Percentiles rank a stretch among this genome's conserved stretches.
These are phyloP conservation scores for Penicillium fimorum DNA, from an alignment of 495 filamentous ascomycete species.

Conservation along the genomic window DNA sequence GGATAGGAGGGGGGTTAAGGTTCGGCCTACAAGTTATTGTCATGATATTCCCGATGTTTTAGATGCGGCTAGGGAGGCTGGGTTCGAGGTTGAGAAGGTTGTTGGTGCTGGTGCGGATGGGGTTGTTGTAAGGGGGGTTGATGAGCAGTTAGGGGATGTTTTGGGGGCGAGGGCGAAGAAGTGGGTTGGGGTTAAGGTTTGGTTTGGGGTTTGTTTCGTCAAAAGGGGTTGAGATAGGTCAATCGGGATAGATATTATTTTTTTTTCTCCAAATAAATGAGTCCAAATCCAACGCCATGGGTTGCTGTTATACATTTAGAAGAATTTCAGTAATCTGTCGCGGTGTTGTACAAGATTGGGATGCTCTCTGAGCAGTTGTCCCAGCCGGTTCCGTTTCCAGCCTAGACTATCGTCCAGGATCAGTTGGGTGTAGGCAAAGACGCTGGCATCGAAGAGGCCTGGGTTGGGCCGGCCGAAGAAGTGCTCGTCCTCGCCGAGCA, in stretches of 20 bases:
- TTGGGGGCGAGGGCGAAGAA: slow-evolving; percentile 62
- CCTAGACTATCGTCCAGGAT: slow-evolving; percentile 60
- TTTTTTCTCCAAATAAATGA: slow-evolving; percentile 8
- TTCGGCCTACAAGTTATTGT: slow-evolving; percentile 61
- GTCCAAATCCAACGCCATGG: neutral
- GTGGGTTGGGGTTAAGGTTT: slow-evolving; percentile 66
- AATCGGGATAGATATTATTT: slow-evolving; percentile 18
- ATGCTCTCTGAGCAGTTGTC: slow-evolving; percentile 39
- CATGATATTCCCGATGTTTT: slow-evolving; percentile 56
- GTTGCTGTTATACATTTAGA: slow-evolving; percentile 24
- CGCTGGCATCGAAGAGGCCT: slow-evolving; percentile 76
- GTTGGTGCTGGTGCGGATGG: slow-evolving; percentile 17
- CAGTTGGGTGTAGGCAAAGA: slow-evolving; percentile 90
- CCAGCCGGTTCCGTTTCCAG: slow-evolving; percentile 54
- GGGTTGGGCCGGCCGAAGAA: slow-evolving; percentile 66
- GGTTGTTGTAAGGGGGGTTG: slow-evolving; percentile 48
- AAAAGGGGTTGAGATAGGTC: slow-evolving; percentile 28
- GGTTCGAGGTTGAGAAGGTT: slow-evolving; percentile 48
- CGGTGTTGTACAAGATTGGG: slow-evolving; percentile 56
- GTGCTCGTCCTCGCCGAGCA: slow-evolving; percentile 63
- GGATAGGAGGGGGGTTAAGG: slow-evolving; percentile 57
- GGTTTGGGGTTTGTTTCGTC: slow-evolving; percentile 61
- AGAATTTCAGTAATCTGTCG: slow-evolving; percentile 45
- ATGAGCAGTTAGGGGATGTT: slow-evolving; percentile 45
- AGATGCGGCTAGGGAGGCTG: slow-evolving; percentile 49